phyloP scores from a whole-genome alignment of 2,329 filamentous ascomycete species.

The Colletotrichum simmondsii region DNA sequence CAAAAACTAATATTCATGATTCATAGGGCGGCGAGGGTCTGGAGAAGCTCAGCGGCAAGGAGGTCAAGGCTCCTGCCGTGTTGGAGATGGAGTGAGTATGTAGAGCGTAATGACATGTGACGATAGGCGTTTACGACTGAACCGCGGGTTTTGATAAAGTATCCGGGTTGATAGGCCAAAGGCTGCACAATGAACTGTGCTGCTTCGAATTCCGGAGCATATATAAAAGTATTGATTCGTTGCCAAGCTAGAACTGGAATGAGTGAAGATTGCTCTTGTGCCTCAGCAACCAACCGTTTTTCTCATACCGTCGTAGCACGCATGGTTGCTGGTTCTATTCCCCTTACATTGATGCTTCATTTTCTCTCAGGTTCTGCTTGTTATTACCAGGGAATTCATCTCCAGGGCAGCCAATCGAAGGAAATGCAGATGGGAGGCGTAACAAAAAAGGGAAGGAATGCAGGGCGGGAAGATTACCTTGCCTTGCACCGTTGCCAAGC shows the following conservation, averaged over 20 bases:
- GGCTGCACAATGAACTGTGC: not conserved
- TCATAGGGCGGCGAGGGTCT: conserved; percentile 71
- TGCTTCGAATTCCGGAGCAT: not conserved
- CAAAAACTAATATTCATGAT: conserved; percentile 34
- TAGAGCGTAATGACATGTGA: conserved; percentile 18
- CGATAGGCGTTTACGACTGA: conserved; percentile 15
- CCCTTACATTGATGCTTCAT: not conserved
- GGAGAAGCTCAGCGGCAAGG: conserved; percentile 63
- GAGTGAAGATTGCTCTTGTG: not conserved
- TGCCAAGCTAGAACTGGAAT: not conserved
- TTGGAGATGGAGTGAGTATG: conserved; percentile 56
- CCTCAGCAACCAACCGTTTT: not conserved
- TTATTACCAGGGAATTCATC: not conserved
- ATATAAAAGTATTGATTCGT: conserved; percentile 8
- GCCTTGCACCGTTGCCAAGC: conserved; percentile 16
- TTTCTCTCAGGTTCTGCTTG: not conserved
- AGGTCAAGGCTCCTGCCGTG: conserved; percentile 63
- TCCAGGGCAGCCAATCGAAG: not conserved
- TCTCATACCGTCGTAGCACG: too few relatives aligned
- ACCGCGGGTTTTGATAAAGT: not conserved
- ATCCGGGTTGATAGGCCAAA: not conserved
- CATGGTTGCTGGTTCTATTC: not conserved
- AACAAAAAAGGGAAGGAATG: not conserved
- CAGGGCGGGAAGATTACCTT: not conserved
- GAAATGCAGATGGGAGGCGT: not conserved